Evolutionary conservation across 192 early-diverging fungal genomes (phyloP), one percentile per base, ranked within the genome.

Genomic region (Umbelopsis sp.): DNA sequence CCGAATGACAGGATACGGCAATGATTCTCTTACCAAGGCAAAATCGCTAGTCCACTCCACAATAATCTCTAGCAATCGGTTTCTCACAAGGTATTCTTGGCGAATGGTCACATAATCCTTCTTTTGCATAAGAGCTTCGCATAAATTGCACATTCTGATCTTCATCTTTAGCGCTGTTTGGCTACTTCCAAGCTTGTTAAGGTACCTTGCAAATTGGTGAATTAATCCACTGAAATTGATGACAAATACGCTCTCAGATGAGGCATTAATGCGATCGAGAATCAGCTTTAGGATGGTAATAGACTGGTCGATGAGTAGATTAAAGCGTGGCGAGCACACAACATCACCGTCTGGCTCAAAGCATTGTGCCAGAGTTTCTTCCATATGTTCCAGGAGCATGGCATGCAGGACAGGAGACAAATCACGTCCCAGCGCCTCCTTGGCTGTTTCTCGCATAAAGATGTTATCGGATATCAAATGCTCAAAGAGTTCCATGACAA

Each of bases 341-440:
- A 84, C 83, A 36, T 91, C 89, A 1, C 88, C 82, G 22, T 85
- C 76, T 7, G 72, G 21, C 67, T 87, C 86, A 77, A 93, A 92
- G 71, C 91, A 88, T 32, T 80, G 77, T 0, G 72, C 74, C 24
- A 91, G 85, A 22, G 89, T 83, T 10, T 66, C 76, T 53, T 89
- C 86, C 67, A 91, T 62, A 65, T 86, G 81, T 32, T 77, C 78
- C 50, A 90, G 88, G 9, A 91, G 71, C 2, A 90, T 73, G 16
- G 79, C 86, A 59, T 92, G 94, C 10, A 95, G 66, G 3, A 84
- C 80, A 17, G 85, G 84, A 5, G 83, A 81, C 17, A 96, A 79
- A 49, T 95, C 94, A 20, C 77, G 77, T 17, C 93, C 94, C n/a
- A 96, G 76, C n/a, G 91, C 87, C 36, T 95, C 91, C 69, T 91